A percentile compares a stretch with the other conserved stretches of the same genome.
Evolutionary conservation across 2,329 filamentous ascomycete species (phyloP).

Genomic region (Magnaporthiopsis incrustans): DNA sequence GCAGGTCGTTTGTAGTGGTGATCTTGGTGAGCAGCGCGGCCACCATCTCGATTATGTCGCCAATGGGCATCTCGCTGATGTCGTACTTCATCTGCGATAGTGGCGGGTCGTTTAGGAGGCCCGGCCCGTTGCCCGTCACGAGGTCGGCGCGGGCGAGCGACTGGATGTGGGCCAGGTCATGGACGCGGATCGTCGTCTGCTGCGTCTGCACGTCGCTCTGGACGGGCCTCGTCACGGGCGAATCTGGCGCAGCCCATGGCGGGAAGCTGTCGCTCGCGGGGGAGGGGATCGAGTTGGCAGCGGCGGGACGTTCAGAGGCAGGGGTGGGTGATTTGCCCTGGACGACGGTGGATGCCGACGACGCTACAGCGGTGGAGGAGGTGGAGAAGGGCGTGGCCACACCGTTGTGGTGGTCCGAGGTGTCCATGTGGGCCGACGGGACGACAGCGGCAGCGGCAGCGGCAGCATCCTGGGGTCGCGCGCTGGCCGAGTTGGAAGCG

Average conservation of each 20-base stretch:
- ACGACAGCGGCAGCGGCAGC: not conserved
- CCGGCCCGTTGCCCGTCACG: slow-evolving; percentile 42
- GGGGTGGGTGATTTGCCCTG: not conserved
- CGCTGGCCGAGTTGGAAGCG: slow-evolving; percentile 1
- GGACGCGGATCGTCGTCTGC: slow-evolving; percentile 63
- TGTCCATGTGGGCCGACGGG: slow-evolving; percentile 12
- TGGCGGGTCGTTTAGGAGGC: slow-evolving; percentile 42
- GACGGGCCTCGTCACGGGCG: slow-evolving; percentile 19
- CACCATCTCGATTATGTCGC: slow-evolving; percentile 98
- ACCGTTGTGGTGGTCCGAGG: slow-evolving; percentile 12
- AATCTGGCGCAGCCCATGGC: slow-evolving; percentile 17
- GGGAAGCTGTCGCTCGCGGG: slow-evolving; percentile 25
- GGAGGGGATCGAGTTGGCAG: slow-evolving; percentile 27
- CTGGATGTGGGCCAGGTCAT: slow-evolving; percentile 85
- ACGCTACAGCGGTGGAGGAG: slow-evolving; percentile 10
- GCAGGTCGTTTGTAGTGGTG: slow-evolving; percentile 88
- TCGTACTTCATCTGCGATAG: slow-evolving; percentile 66
- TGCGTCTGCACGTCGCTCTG: slow-evolving; percentile 28
- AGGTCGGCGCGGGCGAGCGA: slow-evolving; percentile 76
- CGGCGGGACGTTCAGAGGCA: slow-evolving; percentile 13
- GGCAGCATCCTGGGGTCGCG: slow-evolving; percentile 5
- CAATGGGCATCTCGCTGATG: slow-evolving; percentile 94
- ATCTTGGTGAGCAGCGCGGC: slow-evolving; percentile 94
- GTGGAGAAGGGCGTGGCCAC: slow-evolving; percentile 10
- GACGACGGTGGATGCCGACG: not conserved